Evolutionary conservation across 345 rosid species (phyloP), one percentile per base, ranked within the genome.

Genomic region (Fremontodendron californicum): DNA sequence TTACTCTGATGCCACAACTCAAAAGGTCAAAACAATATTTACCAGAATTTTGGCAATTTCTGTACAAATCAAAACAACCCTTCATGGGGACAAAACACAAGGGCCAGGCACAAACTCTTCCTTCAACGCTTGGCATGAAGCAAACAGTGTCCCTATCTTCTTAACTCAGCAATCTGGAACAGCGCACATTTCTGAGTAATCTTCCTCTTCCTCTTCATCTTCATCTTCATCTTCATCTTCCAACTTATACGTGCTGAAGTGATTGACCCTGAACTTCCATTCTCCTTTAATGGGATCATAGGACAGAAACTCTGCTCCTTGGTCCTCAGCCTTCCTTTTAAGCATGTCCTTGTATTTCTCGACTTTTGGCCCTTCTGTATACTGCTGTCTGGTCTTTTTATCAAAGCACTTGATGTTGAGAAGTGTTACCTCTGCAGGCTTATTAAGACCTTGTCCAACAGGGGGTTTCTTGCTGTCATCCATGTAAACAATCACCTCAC

Each of bases 391-490:
- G 0, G 85, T 91, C 88, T 88, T 92, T 77, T 83, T 96, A 81
- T 94, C 97, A 3, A 89, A 81, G 85, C 97, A 96, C 75, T 92
- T 96, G 66, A 96, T 90, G 85, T 94, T 96, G n/a, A 94, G 91
- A 75, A 96, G 92, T 2, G 95, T 94, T n/a, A 96, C 97, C 81
- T 87, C 97, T 4, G 98, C 97, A 9, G 97, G 93, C 84, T 96
- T 93, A 43, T 96, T 96, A 33, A 96, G 88, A 51, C 98, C 99
- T 79, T 96, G 87, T 66, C 99, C 99, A n/a, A 90, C 87, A 9
- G 97, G 93, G 3, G 97, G 98, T 78, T 94, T 96, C 80, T 90
- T 84, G 85, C 88, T 87, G 75, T 96, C 98, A 45, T 96, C 98
- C 92, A 88, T 87, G 89, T 96, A 96, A 21, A 96, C 99, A 37